phyloP scores from a whole-genome alignment of 2,329 filamentous ascomycete species.

The Paramyrothecium sp. region DNA sequence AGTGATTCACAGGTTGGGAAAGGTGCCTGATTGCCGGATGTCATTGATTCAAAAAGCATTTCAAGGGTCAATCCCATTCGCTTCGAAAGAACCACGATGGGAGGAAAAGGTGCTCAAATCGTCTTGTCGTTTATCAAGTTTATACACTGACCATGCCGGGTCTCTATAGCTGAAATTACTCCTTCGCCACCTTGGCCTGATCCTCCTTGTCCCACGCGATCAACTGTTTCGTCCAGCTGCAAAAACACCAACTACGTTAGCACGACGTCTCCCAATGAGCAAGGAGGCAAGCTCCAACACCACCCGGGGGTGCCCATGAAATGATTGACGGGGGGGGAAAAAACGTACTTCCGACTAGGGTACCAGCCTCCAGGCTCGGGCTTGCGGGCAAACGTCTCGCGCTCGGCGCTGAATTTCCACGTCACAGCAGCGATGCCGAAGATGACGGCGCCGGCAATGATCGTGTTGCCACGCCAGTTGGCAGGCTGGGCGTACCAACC shows the following conservation, averaged over 20 bases:
- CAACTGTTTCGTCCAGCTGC: constrained; percentile 45
- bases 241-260: constrained; percentile 14
- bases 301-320: too few species aligned
- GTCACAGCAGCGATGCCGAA: constrained; percentile 65
- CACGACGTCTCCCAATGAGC: constrained; percentile 1
- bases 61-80: too few species aligned
- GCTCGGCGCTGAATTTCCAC: constrained; percentile 72
- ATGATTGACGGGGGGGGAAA: too few species aligned
- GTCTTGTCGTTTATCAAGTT: constrained; percentile 14
- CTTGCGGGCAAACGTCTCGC: constrained; percentile 72
- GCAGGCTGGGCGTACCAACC: constrained; percentile 94
- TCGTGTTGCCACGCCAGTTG: constrained; percentile 95
- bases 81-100: background rate
- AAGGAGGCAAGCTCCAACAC: background rate
- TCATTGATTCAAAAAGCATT: background rate
- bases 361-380: constrained; percentile 77
- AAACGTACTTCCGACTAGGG: constrained; percentile 81
- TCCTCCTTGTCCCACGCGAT: constrained; percentile 45
- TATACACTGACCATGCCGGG: constrained; percentile 18
- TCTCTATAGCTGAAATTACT: constrained; percentile 6
- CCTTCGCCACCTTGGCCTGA: constrained; percentile 28
- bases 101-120: background rate
- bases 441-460: constrained; percentile 68
- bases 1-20: too few species aligned
- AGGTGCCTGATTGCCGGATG: too few species aligned